Percentiles rank a stretch among this genome's conserved stretches.
phyloP scores from a whole-genome alignment of 78 protist genomes.

The Mantamonas sphyraenae region DNA sequence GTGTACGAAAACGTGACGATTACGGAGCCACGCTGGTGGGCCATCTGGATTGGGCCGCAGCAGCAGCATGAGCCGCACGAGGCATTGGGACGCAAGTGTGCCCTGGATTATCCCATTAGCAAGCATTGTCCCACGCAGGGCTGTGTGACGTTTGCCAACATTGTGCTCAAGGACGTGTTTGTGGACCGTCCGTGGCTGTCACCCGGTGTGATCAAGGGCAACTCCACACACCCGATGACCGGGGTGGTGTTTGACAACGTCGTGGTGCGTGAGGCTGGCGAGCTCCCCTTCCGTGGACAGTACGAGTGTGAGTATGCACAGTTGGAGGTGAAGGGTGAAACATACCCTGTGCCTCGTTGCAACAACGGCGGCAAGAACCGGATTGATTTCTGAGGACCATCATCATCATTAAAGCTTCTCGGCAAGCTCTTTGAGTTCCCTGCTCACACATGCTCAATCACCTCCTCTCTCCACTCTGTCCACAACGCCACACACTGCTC shows the following conservation, averaged over 20 bases:
- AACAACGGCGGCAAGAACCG: no score
- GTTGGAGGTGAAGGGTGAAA: no score
- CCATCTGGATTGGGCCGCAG: conserved; percentile 62
- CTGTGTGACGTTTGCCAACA: conserved; percentile 21
- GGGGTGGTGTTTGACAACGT: conserved; percentile 36
- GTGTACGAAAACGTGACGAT: conserved; percentile 47
- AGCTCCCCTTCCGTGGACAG: no score
- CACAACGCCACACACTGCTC: no score
- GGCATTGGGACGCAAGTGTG: conserved; percentile 38
- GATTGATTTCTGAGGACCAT: no score
- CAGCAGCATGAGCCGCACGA: conserved; percentile 34
- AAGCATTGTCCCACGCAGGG: conserved; percentile 35
- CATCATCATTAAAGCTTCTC: no score
- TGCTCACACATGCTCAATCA: no score
- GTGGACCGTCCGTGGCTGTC: conserved; percentile 8
- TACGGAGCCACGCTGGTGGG: conserved; percentile 25
- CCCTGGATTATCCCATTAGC: conserved; percentile 16
- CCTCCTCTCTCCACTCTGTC: no score
- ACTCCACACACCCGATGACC: conserved; percentile 35
- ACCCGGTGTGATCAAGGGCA: conserved; percentile 45
- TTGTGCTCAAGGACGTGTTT: conserved; percentile 24
- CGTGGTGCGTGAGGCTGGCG: conserved; percentile 4
- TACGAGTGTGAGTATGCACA: no score
- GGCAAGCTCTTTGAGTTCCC: no score
- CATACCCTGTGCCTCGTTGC: no score